Percentiles rank a stretch among this genome's conserved stretches.
phyloP scores from a whole-genome alignment of 345 rosid genomes.

The Brassica carinata region DNA sequence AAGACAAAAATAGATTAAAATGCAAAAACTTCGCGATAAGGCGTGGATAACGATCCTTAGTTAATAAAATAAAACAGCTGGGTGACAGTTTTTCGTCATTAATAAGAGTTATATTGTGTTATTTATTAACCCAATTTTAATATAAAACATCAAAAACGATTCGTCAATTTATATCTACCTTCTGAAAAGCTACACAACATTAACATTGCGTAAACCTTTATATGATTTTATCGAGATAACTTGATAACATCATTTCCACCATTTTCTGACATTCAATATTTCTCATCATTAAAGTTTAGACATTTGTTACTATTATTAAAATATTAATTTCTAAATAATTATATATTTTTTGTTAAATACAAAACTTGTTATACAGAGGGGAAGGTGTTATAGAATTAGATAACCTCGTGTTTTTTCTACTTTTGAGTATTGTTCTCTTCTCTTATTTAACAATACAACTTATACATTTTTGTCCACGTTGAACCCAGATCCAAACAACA shows the following conservation, averaged over 20 bases:
- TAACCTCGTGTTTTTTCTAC: background rate
- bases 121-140: background rate
- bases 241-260: background rate
- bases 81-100: background rate
- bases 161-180: background rate
- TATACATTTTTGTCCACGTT: background rate
- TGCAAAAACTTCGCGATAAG: too few relatives aligned
- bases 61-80: too few relatives aligned
- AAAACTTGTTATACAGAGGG: background rate
- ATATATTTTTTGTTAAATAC: background rate
- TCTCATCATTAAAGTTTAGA: background rate
- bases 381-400: background rate
- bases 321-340: too few relatives aligned
- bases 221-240: background rate
- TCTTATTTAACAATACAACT: background rate
- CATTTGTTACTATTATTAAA: too few relatives aligned
- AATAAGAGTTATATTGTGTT: too few relatives aligned
- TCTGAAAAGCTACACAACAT: background rate
- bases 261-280: background rate
- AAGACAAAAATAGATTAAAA: too few relatives aligned
- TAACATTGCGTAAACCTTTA: background rate
- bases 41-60: too few relatives aligned
- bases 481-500: background rate
- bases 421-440: background rate
- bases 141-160: too few relatives aligned